Base-by-base conservation (phyloP, 495 filamentous ascomycete species). In the Talaromyces thailandensis region DNA sequence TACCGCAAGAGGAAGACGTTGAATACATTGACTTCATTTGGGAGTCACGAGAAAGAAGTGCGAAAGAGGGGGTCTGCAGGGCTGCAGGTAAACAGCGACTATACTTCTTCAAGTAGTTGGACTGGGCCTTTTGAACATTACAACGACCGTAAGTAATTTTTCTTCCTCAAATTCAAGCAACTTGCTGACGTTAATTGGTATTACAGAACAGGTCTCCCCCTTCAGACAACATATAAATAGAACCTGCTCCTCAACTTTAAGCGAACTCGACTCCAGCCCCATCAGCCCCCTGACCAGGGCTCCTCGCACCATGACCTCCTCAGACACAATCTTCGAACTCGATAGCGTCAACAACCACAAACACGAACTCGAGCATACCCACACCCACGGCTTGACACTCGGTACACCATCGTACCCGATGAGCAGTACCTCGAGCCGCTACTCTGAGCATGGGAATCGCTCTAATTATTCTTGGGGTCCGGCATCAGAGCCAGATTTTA, bases 1-100 rank as follows among this genome's bases (percentile, higher is more conserved):
- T 66, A 65, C 45, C 67, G 71, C 8, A 56, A 31, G 68, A 48
- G 73, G 65, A 53, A 67, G 56, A 40, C 65, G 52, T 51, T 35
- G 65, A 53, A 67, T 61, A 32, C n/a, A 35, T 11, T 24, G 8
- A 6, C 3, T 16, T 58, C 16, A 1, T 37, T 35, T 4, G 28
- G 12, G 6, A 29, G 56, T 11, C 7, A 58, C 12, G 32, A 37
- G 31, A 58, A 58, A 21, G 28, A 32, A 14, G 16, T 4, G 4
- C 56, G 25, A 4, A 21, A 32, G 16, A 37, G 56, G 25, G 32
- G 23, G 16, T 52, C 48, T 3, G 24, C 18, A 9, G 26, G 52
- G 16, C 6, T 28, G 14, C n/a, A 57, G 26, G 16, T 14, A 1
- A 23, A 21, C 24, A 57, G 55, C 14, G 55, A 57, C 25, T 57